phyloP scores from a whole-genome alignment of 2,329 filamentous ascomycete species.

The Bimuria novae-zelandiae region DNA sequence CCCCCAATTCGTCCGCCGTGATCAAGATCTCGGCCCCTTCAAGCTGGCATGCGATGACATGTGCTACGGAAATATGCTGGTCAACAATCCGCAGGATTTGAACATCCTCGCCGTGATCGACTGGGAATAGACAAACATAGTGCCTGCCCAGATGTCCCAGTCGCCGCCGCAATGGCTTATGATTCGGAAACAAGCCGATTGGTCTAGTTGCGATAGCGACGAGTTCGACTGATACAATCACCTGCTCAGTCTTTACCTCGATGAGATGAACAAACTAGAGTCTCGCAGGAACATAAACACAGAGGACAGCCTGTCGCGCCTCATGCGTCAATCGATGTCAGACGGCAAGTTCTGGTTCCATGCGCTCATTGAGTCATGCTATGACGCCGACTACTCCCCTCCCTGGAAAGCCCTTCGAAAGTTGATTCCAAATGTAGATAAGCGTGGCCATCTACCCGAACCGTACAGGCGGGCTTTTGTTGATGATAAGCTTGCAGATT shows the following conservation, averaged over 20 bases:
- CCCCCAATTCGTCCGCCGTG: constrained; percentile 8
- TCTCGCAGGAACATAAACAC: not conserved
- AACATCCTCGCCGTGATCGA: constrained; percentile 26
- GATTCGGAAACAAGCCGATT: not conserved
- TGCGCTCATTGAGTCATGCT: not conserved
- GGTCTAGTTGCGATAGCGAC: not conserved
- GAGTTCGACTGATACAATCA: not conserved
- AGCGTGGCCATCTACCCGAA: not conserved
- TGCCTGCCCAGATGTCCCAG: constrained; percentile 22
- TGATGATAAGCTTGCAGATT: no score
- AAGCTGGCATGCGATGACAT: constrained; percentile 26
- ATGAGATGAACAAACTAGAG: not conserved
- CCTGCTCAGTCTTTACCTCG: not conserved
- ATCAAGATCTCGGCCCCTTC: constrained; percentile 7
- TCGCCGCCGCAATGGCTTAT: constrained; percentile 16
- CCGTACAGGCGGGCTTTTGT: no score
- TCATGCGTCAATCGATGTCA: not conserved
- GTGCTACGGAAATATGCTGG: constrained; percentile 24
- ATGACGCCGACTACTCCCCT: not conserved
- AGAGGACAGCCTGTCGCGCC: not conserved
- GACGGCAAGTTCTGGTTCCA: not conserved
- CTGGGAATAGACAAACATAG: constrained; percentile 29
- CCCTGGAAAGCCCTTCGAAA: not conserved
- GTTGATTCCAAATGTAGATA: not conserved
- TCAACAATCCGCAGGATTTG: constrained; percentile 21